phyloP scores from a whole-genome alignment of 345 rosid genomes.

The Pistacia vera region DNA sequence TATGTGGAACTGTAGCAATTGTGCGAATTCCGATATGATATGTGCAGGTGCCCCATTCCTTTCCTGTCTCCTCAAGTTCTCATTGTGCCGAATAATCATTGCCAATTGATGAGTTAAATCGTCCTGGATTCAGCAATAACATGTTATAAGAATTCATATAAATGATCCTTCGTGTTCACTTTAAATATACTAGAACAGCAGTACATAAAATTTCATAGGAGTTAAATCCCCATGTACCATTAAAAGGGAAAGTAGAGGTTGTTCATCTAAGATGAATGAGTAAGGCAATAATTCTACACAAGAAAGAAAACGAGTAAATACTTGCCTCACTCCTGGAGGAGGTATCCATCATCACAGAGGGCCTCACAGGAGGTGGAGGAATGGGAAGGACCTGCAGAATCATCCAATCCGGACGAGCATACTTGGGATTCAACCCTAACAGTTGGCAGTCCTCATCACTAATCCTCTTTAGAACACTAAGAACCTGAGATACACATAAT shows the following conservation, averaged over 20 bases:
- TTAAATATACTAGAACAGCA: neutral
- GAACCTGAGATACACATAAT: conserved; percentile 48
- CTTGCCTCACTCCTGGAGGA: conserved; percentile 91
- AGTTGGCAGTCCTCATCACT: conserved; percentile 90
- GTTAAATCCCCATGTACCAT: neutral
- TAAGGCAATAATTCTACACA: neutral
- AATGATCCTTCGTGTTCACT: neutral
- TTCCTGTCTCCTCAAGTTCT: conserved; percentile 85
- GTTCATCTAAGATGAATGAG: neutral
- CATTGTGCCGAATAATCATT: conserved; percentile 92
- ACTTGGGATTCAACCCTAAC: conserved; percentile 89
- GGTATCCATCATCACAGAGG: conserved; percentile 97
- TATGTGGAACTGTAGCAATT: conserved; percentile 89
- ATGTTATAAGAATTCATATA: conserved; percentile 19
- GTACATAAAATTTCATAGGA: neutral
- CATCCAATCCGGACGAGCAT: conserved; percentile 99
- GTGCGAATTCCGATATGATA: conserved; percentile 94
- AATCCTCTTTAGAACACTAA: conserved; percentile 90
- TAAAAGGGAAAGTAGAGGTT: neutral
- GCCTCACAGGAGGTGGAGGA: conserved; percentile 99
- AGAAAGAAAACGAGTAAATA: neutral
- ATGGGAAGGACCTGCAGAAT: conserved; percentile 95
- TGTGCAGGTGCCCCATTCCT: conserved; percentile 97
- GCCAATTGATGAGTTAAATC: conserved; percentile 96
- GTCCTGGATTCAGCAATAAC: conserved; percentile 57